Conservation (phyloP, 176 grass and related monocot genomes). For the Elymus sibiricus region DNA sequence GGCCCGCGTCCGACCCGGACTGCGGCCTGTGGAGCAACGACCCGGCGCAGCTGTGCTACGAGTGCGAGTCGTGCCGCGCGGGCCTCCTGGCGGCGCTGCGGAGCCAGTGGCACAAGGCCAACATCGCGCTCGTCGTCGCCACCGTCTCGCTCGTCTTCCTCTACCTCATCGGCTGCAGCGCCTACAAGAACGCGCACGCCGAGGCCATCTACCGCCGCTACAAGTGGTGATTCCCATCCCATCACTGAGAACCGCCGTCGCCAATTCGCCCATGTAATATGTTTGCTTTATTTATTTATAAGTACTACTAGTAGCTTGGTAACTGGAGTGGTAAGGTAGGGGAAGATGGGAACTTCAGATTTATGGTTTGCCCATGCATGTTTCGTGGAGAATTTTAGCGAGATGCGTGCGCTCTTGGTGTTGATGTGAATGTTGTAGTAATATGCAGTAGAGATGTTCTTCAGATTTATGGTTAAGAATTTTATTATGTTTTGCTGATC, state of each 20-base stretch:
- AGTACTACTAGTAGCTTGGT: neutral
- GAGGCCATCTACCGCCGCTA: conserved; percentile 71
- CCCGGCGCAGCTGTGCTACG: conserved; percentile 64
- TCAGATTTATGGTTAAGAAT: neutral
- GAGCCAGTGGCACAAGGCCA: conserved; percentile 79
- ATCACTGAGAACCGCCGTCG: neutral
- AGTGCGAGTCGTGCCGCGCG: conserved; percentile 78
- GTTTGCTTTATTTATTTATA: too few relatives aligned
- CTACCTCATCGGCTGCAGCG: conserved; percentile 90
- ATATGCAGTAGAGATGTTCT: neutral
- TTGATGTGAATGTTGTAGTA: neutral
- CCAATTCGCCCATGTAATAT: neutral
- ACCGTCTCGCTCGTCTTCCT: conserved; percentile 74
- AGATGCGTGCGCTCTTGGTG: neutral
- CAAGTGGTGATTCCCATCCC: conserved; percentile 42
- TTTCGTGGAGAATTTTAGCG: neutral
- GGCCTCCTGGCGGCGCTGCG: conserved; percentile 73
- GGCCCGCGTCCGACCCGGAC: conserved; percentile 44
- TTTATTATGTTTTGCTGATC: neutral
- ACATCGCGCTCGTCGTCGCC: conserved; percentile 76
- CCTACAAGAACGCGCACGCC: conserved; percentile 89
- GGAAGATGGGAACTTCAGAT: neutral
- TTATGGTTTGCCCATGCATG: neutral
- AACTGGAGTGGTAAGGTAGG: neutral
- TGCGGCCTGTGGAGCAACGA: conserved; percentile 83